Evolutionary conservation across 2,329 filamentous ascomycete genomes (phyloP).

Genomic region (Neonectria faginata): DNA sequence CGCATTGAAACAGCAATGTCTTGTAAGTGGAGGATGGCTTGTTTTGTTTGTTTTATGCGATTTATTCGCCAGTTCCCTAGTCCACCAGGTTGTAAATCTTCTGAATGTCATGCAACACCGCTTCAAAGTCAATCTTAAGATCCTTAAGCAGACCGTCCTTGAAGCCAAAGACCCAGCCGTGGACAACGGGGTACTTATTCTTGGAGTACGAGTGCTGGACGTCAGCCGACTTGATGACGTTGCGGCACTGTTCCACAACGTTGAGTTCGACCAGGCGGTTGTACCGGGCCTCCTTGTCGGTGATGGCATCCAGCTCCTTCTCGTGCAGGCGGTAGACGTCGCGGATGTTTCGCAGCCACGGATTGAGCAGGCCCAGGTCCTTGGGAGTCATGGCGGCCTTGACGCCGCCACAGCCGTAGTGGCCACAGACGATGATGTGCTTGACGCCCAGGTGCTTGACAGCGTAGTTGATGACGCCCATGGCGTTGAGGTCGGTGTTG

Average conservation of each 20-base stretch:
- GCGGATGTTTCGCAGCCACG: constrained; percentile 79
- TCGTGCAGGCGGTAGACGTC: constrained; percentile 80
- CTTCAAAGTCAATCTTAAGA: constrained; percentile 71
- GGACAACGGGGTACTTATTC: constrained; percentile 75
- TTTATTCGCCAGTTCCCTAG: constrained; percentile 28
- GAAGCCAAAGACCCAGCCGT: constrained; percentile 80
- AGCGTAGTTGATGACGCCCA: constrained; percentile 88
- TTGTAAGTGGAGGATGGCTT: background rate
- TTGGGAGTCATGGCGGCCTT: constrained; percentile 79
- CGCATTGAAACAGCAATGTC: background rate
- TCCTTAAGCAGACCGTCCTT: constrained; percentile 75
- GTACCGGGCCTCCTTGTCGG: constrained; percentile 70
- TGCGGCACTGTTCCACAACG: constrained; percentile 80
- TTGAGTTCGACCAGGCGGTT: constrained; percentile 85
- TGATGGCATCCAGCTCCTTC: constrained; percentile 73
- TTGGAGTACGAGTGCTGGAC: constrained; percentile 78
- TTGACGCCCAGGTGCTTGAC: constrained; percentile 84
- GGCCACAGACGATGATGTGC: constrained; percentile 83
- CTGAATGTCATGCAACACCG: constrained; percentile 67
- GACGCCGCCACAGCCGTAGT: constrained; percentile 83
- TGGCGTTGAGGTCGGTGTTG: constrained; percentile 82
- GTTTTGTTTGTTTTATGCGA: constrained; percentile 1
- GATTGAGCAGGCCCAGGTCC: constrained; percentile 77
- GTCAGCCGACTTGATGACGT: constrained; percentile 81
- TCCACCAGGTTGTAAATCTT: constrained; percentile 72